These are phyloP conservation scores for Meyerozyma athensensis DNA, from an alignment of 1,139 yeast genomes.

Conservation along the genomic window DNA sequence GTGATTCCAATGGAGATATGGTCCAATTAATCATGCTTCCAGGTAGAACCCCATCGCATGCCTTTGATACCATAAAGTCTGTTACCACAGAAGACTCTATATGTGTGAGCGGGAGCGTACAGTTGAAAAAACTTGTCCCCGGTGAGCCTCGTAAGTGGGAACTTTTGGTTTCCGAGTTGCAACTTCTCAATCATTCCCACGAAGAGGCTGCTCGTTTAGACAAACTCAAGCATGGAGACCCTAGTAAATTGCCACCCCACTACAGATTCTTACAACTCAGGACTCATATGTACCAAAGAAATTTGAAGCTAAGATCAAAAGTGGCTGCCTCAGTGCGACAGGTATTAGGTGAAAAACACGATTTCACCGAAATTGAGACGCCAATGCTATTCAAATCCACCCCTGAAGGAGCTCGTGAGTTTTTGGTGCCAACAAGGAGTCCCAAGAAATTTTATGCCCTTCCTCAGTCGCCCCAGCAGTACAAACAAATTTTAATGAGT, in stretches of 20 bases:
- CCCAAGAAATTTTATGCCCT: slow-evolving; percentile 70
- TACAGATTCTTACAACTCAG: slow-evolving; percentile 78
- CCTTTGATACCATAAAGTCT: slow-evolving; percentile 41
- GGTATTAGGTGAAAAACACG: slow-evolving; percentile 37
- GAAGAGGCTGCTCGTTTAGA: slow-evolving; percentile 69
- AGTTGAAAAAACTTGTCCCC: slow-evolving; percentile 21
- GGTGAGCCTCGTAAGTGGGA: slow-evolving; percentile 42
- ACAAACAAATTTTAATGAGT: slow-evolving; percentile 90
- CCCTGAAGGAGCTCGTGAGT: slow-evolving; percentile 97
- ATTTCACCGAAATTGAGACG: slow-evolving; percentile 84
- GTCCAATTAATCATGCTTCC: slow-evolving; percentile 56
- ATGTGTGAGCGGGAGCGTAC: slow-evolving; percentile 55
- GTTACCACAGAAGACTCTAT: slow-evolving; percentile 73
- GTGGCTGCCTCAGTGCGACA: slow-evolving; percentile 54
- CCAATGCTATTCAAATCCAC: slow-evolving; percentile 91
- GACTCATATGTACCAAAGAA: slow-evolving; percentile 41
- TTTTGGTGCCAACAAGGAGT: slow-evolving; percentile 83
- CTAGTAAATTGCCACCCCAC: slow-evolving; percentile 66
- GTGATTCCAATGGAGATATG: slow-evolving; percentile 66
- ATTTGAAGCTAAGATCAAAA: slow-evolving; percentile 56
- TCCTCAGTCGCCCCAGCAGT: slow-evolving; percentile 97
- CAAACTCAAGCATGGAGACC: slow-evolving; percentile 46
- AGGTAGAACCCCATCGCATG: slow-evolving; percentile 33
- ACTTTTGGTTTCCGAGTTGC: slow-evolving; percentile 46
- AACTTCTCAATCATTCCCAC: slow-evolving; percentile 61